phyloP scores from a whole-genome alignment of 2,329 filamentous ascomycete species.

The Ophiostoma sp. region DNA sequence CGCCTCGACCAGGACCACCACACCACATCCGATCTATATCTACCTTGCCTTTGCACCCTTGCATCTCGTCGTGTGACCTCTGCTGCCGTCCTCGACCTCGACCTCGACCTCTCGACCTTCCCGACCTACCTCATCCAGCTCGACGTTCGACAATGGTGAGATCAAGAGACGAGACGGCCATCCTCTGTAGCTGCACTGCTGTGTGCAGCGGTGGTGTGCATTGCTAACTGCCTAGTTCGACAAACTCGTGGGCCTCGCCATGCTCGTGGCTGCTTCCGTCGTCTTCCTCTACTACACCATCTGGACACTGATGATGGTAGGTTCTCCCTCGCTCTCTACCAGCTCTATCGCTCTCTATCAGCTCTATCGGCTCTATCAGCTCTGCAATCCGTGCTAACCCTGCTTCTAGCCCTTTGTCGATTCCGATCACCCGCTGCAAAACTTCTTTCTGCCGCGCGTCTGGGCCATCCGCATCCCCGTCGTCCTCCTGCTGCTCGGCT shows the following conservation, averaged over 20 bases:
- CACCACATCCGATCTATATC: background rate
- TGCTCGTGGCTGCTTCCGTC: conserved; percentile 60
- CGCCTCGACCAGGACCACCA: background rate
- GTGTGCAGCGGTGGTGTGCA: conserved; percentile 19
- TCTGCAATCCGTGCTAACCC: conserved; percentile 1
- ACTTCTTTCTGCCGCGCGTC: conserved; percentile 91
- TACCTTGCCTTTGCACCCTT: background rate
- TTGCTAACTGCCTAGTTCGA: conserved; percentile 61
- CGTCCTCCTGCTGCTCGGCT: conserved; percentile 86
- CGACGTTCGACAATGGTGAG: conserved; percentile 18
- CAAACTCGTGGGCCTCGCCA: conserved; percentile 67
- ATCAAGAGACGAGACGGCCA: background rate
- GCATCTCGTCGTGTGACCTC: background rate
- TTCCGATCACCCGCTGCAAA: conserved; percentile 84
- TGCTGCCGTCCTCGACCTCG: background rate
- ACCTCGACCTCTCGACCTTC: conserved; percentile 5
- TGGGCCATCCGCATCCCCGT: conserved; percentile 99
- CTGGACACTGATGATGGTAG: conserved; percentile 96
- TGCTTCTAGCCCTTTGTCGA: conserved; percentile 83
- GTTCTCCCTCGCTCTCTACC: conserved; percentile 23
- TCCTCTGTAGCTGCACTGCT: background rate
- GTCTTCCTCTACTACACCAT: conserved; percentile 84
- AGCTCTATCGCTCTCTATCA: background rate
- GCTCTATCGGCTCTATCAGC: conserved; percentile 19
- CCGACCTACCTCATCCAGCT: background rate